Conservation (phyloP, 2,329 filamentous ascomycete species). For the Leptographium lundbergii region DNA sequence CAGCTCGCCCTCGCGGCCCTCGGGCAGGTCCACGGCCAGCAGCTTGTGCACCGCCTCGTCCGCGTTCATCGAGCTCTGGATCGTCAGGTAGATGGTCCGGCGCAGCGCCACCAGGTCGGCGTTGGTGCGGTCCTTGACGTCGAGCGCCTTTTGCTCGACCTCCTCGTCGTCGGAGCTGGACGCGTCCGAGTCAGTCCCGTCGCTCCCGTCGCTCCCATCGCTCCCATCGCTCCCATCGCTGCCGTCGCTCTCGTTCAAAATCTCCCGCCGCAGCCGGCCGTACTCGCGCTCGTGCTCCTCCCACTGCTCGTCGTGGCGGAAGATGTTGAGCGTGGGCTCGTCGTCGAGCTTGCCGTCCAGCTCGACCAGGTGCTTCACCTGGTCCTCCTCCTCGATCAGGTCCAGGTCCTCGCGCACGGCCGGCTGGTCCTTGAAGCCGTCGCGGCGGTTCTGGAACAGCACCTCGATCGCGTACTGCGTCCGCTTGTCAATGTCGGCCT, state of each 20-base stretch:
- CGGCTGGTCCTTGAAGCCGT: slow-evolving; percentile 91
- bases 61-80: slow-evolving; percentile 91
- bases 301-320: slow-evolving; percentile 85
- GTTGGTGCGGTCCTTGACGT: slow-evolving; percentile 97
- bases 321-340: slow-evolving; percentile 83
- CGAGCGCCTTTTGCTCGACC: slow-evolving; percentile 67
- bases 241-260: slow-evolving; percentile 80
- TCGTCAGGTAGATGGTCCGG: slow-evolving; percentile 90
- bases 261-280: slow-evolving; percentile 81
- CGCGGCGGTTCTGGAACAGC: slow-evolving; percentile 89
- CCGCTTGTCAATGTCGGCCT: slow-evolving; percentile 92
- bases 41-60: slow-evolving; percentile 97
- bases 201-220: slow-evolving; percentile 41
- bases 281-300: slow-evolving; percentile 87
- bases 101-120: slow-evolving; percentile 89
- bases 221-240: slow-evolving; percentile 44
- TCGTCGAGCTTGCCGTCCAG: slow-evolving; percentile 76
- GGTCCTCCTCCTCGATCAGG: slow-evolving; percentile 92
- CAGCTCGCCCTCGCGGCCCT: slow-evolving; percentile 77
- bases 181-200: neutral
- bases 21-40: slow-evolving; percentile 82
- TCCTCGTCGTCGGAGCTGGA: slow-evolving; percentile 37
- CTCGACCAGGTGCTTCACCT: slow-evolving; percentile 80
- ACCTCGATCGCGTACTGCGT: slow-evolving; percentile 99
- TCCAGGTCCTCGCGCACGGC: slow-evolving; percentile 87